Conservation (phyloP, 306 rosid genomes). For the Corylus avellana region DNA sequence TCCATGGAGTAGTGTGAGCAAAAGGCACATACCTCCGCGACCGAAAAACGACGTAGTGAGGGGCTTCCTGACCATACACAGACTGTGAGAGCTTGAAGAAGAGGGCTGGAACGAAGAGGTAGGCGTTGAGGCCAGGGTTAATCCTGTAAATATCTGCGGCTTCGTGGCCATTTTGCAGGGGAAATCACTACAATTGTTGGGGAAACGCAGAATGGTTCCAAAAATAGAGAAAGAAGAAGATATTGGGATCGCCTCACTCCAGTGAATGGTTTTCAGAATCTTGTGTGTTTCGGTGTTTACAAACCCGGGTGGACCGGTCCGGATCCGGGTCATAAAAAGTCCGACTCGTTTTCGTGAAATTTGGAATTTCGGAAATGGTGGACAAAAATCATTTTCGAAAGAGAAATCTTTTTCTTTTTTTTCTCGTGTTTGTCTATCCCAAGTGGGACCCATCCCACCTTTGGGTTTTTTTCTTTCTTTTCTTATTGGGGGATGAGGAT, state of each 20-base stretch:
- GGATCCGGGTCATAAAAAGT: neutral
- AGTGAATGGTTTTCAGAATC: neutral
- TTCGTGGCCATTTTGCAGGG: constrained; percentile 56
- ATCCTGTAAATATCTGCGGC: constrained; percentile 55
- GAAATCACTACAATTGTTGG: constrained; percentile 11
- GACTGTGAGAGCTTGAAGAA: constrained; percentile 41
- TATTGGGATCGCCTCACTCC: neutral
- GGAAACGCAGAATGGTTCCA: neutral
- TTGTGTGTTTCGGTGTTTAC: neutral
- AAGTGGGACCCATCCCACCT: neutral
- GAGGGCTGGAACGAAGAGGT: constrained; percentile 45
- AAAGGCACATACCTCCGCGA: constrained; percentile 37
- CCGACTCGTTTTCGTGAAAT: no score
- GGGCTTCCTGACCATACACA: constrained; percentile 48
- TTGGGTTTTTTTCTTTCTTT: no score
- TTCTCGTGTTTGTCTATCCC: no score
- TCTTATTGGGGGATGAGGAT: no score
- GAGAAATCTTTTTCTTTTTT: no score
- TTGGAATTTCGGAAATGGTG: no score
- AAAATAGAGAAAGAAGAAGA: neutral
- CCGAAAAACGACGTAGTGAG: constrained; percentile 61
- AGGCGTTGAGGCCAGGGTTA: constrained; percentile 46
- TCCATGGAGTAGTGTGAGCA: neutral
- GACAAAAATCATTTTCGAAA: no score
- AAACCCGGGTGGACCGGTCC: neutral